Conservation (phyloP, 495 filamentous ascomycete species). For the Penicillium daleae region DNA sequence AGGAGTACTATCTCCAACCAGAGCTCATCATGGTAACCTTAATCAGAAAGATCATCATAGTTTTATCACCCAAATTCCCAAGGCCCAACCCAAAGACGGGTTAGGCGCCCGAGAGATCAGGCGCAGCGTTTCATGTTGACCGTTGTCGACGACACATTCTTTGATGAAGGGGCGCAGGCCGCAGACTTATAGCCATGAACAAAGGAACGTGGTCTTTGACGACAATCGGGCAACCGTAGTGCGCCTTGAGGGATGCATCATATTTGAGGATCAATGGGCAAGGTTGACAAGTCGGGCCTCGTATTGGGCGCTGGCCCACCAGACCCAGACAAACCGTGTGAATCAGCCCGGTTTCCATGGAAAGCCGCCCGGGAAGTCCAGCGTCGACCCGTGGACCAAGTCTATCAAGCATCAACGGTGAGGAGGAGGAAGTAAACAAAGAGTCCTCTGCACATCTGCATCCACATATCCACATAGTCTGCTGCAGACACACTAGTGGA, state of each 20-base stretch:
- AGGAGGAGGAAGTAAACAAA: neutral
- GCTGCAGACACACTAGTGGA: neutral
- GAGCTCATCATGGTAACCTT: neutral
- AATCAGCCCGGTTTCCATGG: constrained; percentile 7
- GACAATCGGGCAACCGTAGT: neutral
- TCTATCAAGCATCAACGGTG: neutral
- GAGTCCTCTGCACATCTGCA: neutral
- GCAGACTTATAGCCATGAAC: neutral
- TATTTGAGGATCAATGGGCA: neutral
- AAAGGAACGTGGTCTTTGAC: constrained; percentile 3
- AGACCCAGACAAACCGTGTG: neutral
- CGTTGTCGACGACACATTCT: neutral
- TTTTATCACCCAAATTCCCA: neutral
- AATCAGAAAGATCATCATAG: neutral
- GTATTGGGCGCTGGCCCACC: constrained; percentile 11
- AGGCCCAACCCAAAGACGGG: neutral
- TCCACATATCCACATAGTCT: neutral
- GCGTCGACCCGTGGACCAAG: constrained; percentile 3
- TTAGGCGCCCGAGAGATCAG: neutral
- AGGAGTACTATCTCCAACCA: neutral
- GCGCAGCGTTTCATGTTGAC: constrained; percentile 4
- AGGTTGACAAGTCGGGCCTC: constrained; percentile 1
- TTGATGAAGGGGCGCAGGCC: neutral
- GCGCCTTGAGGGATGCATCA: neutral
- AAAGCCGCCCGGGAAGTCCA: neutral